Percentiles rank a stretch among this genome's conserved stretches.
These are phyloP conservation scores for Apiotrichum domesticum DNA, from an alignment of 1,284 basidiomycete genomes.

Conservation along the genomic window DNA sequence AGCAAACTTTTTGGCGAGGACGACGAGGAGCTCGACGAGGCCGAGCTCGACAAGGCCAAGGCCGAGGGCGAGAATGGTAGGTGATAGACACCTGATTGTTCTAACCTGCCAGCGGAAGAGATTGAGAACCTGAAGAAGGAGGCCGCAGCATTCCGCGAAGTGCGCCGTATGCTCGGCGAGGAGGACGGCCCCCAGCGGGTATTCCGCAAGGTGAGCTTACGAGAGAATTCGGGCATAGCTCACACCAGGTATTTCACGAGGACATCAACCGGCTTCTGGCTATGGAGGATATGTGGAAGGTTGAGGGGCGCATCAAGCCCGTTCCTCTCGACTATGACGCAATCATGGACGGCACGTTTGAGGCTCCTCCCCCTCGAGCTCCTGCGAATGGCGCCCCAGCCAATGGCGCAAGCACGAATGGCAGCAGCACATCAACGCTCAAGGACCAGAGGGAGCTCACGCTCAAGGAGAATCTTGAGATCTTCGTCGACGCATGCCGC, in stretches of 20 bases:
- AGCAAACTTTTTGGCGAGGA: constrained; percentile 94
- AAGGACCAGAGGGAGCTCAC: constrained; percentile 74
- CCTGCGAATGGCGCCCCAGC: constrained; percentile 15
- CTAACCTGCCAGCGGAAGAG: constrained; percentile 62
- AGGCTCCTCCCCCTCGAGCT: constrained; percentile 42
- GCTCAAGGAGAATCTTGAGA: constrained; percentile 68
- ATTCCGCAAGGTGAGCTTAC: constrained; percentile 69
- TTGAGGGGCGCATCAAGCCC: constrained; percentile 65
- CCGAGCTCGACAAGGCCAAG: constrained; percentile 52
- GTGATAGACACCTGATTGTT: constrained; percentile 34
- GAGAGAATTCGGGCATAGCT: neutral
- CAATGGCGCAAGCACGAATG: constrained; percentile 3
- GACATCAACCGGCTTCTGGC: constrained; percentile 84
- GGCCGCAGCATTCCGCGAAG: constrained; percentile 75
- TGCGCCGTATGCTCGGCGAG: constrained; percentile 54
- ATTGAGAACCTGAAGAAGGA: constrained; percentile 85
- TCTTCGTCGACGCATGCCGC: constrained; percentile 76
- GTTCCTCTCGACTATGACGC: constrained; percentile 71
- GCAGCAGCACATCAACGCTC: constrained; percentile 44
- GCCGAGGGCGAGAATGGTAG: constrained; percentile 65
- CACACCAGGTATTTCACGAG: constrained; percentile 67
- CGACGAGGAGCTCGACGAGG: constrained; percentile 52
- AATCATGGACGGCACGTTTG: constrained; percentile 61
- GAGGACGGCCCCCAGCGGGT: constrained; percentile 62
- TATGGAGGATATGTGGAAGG: constrained; percentile 98